phyloP scores from a whole-genome alignment of 371 early-diverging fungal genomes.

The Globomyces sp. region DNA sequence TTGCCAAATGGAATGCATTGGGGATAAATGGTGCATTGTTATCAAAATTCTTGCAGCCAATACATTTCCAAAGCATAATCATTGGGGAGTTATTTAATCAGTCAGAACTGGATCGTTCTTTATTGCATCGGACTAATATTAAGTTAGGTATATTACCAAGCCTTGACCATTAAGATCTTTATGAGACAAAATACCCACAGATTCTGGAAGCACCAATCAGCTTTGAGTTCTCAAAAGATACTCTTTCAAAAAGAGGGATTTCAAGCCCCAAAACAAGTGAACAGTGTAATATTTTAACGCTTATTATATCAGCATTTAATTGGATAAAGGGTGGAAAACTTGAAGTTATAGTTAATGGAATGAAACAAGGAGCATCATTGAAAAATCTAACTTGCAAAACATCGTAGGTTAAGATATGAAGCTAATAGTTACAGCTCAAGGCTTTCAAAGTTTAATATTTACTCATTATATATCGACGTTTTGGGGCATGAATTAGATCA shows the following conservation, averaged over 20 bases:
- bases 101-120: too few species aligned
- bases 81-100: too few species aligned
- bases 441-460: too few species aligned
- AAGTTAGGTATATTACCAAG: not conserved
- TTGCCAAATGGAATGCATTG: constrained; percentile 7
- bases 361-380: constrained; percentile 5
- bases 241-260: not conserved
- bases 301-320: not conserved
- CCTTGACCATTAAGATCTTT: not conserved
- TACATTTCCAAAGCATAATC: not conserved
- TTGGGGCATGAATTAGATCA: too few species aligned
- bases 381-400: not conserved
- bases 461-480: too few species aligned
- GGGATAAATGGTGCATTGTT: constrained; percentile 1
- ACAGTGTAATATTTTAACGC: not conserved
- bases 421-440: too few species aligned
- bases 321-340: not conserved
- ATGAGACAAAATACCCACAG: not conserved
- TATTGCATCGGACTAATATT: not conserved
- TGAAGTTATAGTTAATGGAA: constrained; percentile 11
- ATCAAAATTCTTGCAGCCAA: not conserved
- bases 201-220: constrained; percentile 1
- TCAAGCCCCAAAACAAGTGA: constrained; percentile 1
- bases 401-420: too few species aligned
- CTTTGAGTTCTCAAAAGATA: not conserved